Conservation (phyloP, 2,329 filamentous ascomycete genomes). For the Ceratocystis cacaofunesta region DNA sequence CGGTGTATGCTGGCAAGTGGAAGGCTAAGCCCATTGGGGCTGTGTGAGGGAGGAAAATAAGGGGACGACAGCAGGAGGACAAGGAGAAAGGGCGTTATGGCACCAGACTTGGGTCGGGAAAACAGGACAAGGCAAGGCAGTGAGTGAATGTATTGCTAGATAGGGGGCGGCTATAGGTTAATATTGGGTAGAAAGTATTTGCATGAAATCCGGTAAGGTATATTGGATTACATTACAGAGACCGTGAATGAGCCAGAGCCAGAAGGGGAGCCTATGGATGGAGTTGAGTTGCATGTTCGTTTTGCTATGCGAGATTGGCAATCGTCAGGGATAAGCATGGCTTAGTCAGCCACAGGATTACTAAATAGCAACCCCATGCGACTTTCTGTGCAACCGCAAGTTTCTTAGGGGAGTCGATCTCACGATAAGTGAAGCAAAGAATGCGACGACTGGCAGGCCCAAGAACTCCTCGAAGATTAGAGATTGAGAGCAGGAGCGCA, state of each 20-base stretch:
- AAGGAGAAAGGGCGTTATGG: not conserved
- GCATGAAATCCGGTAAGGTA: too few species aligned
- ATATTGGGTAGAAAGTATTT: too few species aligned
- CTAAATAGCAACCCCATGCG: not conserved
- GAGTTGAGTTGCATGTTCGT: too few species aligned
- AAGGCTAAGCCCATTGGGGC: conserved; percentile 18
- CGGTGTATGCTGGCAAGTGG: conserved; percentile 14
- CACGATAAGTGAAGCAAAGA: not conserved
- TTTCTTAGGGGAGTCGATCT: not conserved
- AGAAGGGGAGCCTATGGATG: too few species aligned
- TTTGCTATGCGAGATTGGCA: not conserved
- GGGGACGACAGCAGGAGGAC: not conserved
- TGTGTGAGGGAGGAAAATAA: conserved; percentile 4
- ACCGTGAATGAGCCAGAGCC: too few species aligned
- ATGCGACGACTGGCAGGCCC: not conserved
- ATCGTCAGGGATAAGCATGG: not conserved
- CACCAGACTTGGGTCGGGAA: not conserved
- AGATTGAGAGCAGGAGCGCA: too few species aligned
- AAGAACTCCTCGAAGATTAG: not conserved
- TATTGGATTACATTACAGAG: too few species aligned
- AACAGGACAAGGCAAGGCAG: not conserved
- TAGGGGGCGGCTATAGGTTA: not conserved
- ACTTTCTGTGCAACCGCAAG: not conserved
- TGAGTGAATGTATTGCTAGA: not conserved
- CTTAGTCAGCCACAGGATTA: not conserved